Evolutionary conservation across 2,329 filamentous ascomycete species (phyloP).

Genomic region (Xylaria sp.): DNA sequence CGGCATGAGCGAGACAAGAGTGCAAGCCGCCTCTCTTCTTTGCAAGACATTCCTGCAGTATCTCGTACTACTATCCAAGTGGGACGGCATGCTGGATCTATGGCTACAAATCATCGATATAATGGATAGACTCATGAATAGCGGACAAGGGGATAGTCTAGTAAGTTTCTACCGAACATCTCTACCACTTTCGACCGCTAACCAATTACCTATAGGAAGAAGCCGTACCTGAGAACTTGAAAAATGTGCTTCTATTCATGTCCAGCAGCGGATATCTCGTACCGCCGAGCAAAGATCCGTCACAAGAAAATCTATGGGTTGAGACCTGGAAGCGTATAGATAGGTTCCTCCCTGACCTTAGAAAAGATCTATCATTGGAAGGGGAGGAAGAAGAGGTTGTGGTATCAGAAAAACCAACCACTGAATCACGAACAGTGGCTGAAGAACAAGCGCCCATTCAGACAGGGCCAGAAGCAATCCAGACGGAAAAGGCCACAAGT

Average conservation of each 20-base stretch:
- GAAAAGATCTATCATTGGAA: conserved; percentile 66
- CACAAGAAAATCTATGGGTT: conserved; percentile 66
- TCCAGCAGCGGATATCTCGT: conserved; percentile 86
- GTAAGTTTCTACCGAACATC: conserved; percentile 63
- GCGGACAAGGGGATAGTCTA: conserved; percentile 87
- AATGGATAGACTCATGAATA: conserved; percentile 96
- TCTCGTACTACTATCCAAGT: conserved; percentile 82
- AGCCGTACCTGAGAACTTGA: conserved; percentile 92
- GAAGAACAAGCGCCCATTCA: conserved; percentile 21
- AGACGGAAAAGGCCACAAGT: conserved; percentile 18
- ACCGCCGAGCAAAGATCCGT: conserved; percentile 68
- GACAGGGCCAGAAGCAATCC: conserved; percentile 5
- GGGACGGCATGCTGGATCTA: conserved; percentile 88
- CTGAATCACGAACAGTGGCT: conserved; percentile 5
- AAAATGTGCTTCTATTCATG: conserved; percentile 97
- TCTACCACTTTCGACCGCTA: conserved; percentile 7
- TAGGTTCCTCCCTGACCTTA: conserved; percentile 70
- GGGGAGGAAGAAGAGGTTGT: conserved; percentile 47
- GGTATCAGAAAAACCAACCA: conserved; percentile 14
- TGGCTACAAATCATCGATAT: conserved; percentile 94
- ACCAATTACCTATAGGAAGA: conserved; percentile 72
- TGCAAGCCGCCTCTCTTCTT: conserved; percentile 88
- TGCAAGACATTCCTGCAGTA: conserved; percentile 98
- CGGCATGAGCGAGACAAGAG: conserved; percentile 95
- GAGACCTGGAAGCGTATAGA: conserved; percentile 75